A percentile compares a stretch with the other conserved stretches of the same genome.
Conservation (phyloP, 768 basidiomycete genomes). For the Boletus subparvulus region DNA sequence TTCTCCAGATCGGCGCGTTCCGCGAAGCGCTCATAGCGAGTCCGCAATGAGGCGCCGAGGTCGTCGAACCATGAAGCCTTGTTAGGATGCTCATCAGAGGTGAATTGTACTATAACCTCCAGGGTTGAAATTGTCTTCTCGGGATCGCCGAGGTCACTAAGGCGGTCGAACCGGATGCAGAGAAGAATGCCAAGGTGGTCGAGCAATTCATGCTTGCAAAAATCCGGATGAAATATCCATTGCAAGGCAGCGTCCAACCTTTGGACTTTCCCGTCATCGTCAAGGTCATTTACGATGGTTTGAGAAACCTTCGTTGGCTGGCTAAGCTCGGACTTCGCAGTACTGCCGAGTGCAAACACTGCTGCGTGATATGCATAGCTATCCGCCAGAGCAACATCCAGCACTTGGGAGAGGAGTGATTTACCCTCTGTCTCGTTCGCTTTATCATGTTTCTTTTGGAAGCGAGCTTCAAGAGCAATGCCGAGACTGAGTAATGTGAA, state of each 20-base stretch:
- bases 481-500: neutral
- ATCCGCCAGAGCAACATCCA: neutral
- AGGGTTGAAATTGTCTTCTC: neutral
- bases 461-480: constrained; percentile 7
- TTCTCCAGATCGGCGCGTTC: neutral
- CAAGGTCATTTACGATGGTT: too few relatives aligned
- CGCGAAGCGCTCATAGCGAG: neutral
- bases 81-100: neutral
- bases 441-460: neutral
- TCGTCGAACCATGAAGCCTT: neutral
- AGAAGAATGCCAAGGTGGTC: neutral
- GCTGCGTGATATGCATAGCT: neutral
- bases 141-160: neutral
- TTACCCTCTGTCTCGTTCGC: constrained; percentile 10
- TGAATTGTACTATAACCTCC: neutral
- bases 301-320: neutral
- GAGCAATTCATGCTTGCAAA: neutral
- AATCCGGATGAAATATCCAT: neutral
- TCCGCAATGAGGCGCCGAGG: neutral
- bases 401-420: neutral
- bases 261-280: neutral
- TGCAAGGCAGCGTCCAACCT: neutral
- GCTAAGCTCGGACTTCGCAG: neutral
- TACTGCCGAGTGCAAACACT: neutral
- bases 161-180: neutral